phyloP scores from a whole-genome alignment of 1,139 yeast genomes.

The Magnusiomyces fungicola region DNA sequence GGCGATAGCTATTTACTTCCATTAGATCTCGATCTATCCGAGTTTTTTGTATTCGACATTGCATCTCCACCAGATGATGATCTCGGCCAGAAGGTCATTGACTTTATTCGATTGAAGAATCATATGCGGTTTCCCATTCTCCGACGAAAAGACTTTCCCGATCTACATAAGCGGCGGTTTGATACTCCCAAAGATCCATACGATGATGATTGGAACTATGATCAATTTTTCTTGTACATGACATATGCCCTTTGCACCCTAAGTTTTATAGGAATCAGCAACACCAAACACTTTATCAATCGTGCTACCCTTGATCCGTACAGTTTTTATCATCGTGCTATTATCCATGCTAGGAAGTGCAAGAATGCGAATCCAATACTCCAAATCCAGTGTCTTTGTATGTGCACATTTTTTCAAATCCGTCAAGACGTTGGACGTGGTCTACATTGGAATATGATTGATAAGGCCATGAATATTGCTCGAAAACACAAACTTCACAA shows the following conservation, averaged over 20 bases:
- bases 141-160: background rate
- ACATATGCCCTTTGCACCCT: background rate
- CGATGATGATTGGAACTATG: background rate
- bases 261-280: background rate
- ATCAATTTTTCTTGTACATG: background rate
- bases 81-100: background rate
- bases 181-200: background rate
- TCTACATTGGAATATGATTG: background rate
- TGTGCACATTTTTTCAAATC: conserved; percentile 1
- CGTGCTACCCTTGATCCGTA: conserved; percentile 1
- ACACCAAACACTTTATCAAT: background rate
- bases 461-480: conserved; percentile 6
- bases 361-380: background rate
- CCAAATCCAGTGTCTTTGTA: background rate
- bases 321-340: background rate
- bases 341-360: conserved; percentile 2
- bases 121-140: conserved; percentile 1
- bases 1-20: conserved; percentile 2
- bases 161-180: background rate
- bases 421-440: conserved; percentile 5
- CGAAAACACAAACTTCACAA: conserved; percentile 2
- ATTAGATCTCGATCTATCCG: conserved; percentile 1
- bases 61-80: conserved; percentile 1
- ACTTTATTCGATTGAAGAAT: background rate
- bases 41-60: background rate